Evolutionary conservation across 1,284 basidiomycete species (phyloP).

Genomic region (Sporisorium sorghi): DNA sequence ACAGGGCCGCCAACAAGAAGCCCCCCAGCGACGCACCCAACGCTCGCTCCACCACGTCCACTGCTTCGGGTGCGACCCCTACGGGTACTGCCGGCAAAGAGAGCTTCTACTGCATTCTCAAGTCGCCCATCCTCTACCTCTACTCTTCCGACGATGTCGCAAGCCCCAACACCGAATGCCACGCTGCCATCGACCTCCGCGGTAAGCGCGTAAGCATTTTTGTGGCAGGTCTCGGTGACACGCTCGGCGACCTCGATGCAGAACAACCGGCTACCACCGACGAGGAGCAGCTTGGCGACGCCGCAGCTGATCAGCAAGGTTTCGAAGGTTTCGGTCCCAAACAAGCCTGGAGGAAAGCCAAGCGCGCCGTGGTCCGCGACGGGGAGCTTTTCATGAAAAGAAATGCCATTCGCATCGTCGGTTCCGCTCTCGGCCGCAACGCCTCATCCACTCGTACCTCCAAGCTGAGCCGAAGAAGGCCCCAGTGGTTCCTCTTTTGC

Average conservation of each 20-base stretch:
- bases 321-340: constrained; percentile 23
- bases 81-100: constrained; percentile 47
- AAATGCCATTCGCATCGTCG: constrained; percentile 65
- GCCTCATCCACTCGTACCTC: constrained; percentile 13
- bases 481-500: constrained; percentile 68
- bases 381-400: constrained; percentile 67
- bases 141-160: constrained; percentile 62
- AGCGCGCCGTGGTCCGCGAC: constrained; percentile 52
- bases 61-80: constrained; percentile 16
- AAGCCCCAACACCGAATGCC: constrained; percentile 59
- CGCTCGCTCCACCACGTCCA: constrained; percentile 15
- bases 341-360: constrained; percentile 38
- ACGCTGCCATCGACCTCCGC: constrained; percentile 65
- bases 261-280: constrained; percentile 14
- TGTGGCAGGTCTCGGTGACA: constrained; percentile 58
- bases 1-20: constrained; percentile 22
- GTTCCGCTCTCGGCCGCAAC: constrained; percentile 21
- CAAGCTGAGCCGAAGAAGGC: constrained; percentile 16
- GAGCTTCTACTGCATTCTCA: constrained; percentile 63
- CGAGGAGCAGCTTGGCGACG: constrained; percentile 24
- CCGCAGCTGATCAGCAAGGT: constrained; percentile 13
- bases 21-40: constrained; percentile 10
- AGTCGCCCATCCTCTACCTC: constrained; percentile 65
- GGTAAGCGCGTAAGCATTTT: constrained; percentile 65
- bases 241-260: constrained; percentile 55